Evolutionary conservation across 805 yeast species (phyloP).

Genomic region (Tetrapisispora iriomotensis): DNA sequence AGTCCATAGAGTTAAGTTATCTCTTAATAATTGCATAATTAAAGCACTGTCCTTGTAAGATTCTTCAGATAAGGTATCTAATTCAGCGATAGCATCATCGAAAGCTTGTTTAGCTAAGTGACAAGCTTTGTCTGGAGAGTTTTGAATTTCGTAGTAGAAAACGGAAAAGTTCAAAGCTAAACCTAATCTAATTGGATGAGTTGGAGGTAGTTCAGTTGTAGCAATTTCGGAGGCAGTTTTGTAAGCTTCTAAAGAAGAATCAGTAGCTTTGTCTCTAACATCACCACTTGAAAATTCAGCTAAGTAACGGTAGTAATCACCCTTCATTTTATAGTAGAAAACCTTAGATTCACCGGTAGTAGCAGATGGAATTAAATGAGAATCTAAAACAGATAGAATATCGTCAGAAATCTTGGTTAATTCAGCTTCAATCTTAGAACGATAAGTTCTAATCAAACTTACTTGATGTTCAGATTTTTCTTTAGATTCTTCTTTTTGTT

Average conservation of each 20-base stretch:
- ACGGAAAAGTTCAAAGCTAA: conserved; percentile 96
- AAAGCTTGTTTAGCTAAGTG: conserved; percentile 98
- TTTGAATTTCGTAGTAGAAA: conserved; percentile 94
- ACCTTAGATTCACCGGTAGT: conserved; percentile 96
- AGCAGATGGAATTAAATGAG: conserved; percentile 88
- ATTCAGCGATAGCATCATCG: conserved; percentile 97
- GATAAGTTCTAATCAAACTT: conserved; percentile 81
- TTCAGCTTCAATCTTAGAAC: conserved; percentile 88
- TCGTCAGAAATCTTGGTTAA: conserved; percentile 90
- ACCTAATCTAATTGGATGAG: conserved; percentile 97
- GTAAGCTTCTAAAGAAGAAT: conserved; percentile 87
- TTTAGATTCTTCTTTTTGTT: conserved; percentile 95
- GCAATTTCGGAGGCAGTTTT: conserved; percentile 95
- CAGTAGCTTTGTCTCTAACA: conserved; percentile 87
- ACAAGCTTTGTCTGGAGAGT: conserved; percentile 98
- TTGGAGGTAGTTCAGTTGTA: conserved; percentile 92
- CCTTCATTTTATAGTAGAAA: conserved; percentile 98
- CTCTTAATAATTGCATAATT: conserved; percentile 97
- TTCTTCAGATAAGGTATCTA: conserved; percentile 95
- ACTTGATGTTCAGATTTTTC: conserved; percentile 83
- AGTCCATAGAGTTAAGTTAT: conserved; percentile 97
- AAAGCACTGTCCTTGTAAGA: conserved; percentile 97
- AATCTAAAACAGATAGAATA: conserved; percentile 75
- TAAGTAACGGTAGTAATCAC: conserved; percentile 98
- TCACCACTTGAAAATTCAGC: conserved; percentile 93